Evolutionary conservation across 225 moss, liverwort and hornwort species (phyloP), one percentile per base, ranked within the genome.

Genomic region (Straminergon stramineum): DNA sequence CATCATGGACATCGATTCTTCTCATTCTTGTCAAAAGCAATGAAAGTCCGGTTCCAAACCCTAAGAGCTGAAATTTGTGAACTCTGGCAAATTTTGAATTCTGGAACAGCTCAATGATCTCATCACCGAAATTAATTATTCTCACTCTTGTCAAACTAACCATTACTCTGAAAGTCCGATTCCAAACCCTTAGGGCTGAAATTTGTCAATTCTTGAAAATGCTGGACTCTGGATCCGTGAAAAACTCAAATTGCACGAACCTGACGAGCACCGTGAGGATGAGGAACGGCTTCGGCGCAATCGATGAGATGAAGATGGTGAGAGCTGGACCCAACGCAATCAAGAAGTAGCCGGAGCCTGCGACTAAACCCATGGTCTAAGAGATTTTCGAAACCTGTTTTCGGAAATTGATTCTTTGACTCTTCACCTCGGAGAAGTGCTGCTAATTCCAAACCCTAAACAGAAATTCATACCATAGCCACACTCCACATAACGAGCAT

Each of bases 301-400:
- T 88, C 65, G 95, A 76, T 41, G 92, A 84, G 86, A 91, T 14
- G 88, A 93, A 93, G 85, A 96, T 81, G 45, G 96, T 85, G 91
- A 95, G 64, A 66, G 90, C 92, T 70, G 91, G 91, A 77, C 85
- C 96, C 41, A 99, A 81, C 51, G 97, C 95, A 56, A 99, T 96
- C 89, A 99, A 82, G 75, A 95, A 92, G 90, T 99, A 99, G 67
- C 99, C 99, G 31, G 92, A 90, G 37, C 99, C 99, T 52, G 92
- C 93, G 8, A 88, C 90, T 39, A 94, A 89, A 87, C 96, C 97
- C 99, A 99, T 99, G 52, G 84, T 93, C 90, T 31, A 26, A 15
- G 26, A 66, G 24, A 26, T 65, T 52, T 83, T 9, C 69, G 24
- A 78, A 53, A 77, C 86, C 68, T 79, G 67, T 31, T 80, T 57